These are phyloP conservation scores for Marsdenia floribunda DNA, from an alignment of 257 asterid genomes.

Conservation along the genomic window DNA sequence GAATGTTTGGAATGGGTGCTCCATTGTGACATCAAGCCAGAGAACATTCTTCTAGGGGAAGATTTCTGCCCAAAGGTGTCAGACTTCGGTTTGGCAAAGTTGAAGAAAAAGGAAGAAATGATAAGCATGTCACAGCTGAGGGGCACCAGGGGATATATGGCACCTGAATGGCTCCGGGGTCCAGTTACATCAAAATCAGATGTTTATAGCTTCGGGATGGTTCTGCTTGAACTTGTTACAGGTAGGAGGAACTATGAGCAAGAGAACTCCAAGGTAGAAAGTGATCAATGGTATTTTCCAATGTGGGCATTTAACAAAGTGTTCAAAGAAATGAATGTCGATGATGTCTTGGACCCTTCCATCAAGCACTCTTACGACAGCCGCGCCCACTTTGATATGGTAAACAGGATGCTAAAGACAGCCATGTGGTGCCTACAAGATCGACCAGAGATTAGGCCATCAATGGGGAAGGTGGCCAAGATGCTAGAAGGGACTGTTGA, in stretches of 20 bases:
- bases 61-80: constrained; percentile 92
- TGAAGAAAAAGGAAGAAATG: constrained; percentile 75
- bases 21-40: constrained; percentile 89
- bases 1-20: constrained; percentile 92
- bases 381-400: constrained; percentile 53
- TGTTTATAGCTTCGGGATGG: constrained; percentile 78
- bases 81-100: constrained; percentile 78
- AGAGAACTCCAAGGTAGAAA: constrained; percentile 42
- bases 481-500: constrained; percentile 89
- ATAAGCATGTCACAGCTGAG: constrained; percentile 53
- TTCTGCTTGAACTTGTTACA: constrained; percentile 65
- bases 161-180: constrained; percentile 75
- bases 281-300: constrained; percentile 73
- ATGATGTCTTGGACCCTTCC: constrained; percentile 55
- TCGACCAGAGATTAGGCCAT: constrained; percentile 61
- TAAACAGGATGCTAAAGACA: constrained; percentile 78
- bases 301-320: constrained; percentile 80
- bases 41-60: constrained; percentile 76
- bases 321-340: constrained; percentile 55
- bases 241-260: constrained; percentile 60
- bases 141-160: constrained; percentile 81
- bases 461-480: constrained; percentile 92
- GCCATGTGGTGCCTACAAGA: constrained; percentile 94
- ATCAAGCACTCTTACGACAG: constrained; percentile 55
- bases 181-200: constrained; percentile 81